Evolutionary conservation across 1,284 basidiomycete species (phyloP).

Genomic region (Bondarzewia mesenterica): DNA sequence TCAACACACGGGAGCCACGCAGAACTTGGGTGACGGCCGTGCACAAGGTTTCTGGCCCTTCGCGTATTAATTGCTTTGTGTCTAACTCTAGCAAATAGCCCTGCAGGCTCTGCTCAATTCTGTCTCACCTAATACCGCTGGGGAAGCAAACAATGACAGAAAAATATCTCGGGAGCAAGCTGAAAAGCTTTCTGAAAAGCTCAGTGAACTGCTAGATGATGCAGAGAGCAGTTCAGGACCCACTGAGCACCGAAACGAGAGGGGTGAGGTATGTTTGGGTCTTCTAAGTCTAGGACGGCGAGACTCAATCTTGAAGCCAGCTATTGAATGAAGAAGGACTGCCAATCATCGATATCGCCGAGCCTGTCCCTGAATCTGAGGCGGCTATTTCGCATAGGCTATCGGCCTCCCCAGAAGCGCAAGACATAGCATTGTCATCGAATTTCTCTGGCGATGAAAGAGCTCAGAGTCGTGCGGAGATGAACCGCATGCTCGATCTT

Average conservation of each 20-base stretch:
- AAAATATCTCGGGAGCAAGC: slow-evolving; percentile 42
- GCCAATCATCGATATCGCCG: slow-evolving; percentile 71
- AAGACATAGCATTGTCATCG: slow-evolving; percentile 37
- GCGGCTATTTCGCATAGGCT: slow-evolving; percentile 10
- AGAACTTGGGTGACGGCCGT: slow-evolving; percentile 20
- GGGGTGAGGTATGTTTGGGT: slow-evolving; percentile 48
- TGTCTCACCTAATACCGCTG: slow-evolving; percentile 28
- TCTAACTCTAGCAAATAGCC: slow-evolving; percentile 25
- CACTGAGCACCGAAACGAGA: slow-evolving; percentile 36
- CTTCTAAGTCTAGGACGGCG: neutral
- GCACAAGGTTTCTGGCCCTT: slow-evolving; percentile 20
- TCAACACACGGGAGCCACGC: too few species aligned
- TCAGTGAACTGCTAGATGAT: slow-evolving; percentile 52
- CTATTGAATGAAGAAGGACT: slow-evolving; percentile 68
- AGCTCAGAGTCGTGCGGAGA: slow-evolving; percentile 43
- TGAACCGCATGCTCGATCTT: slow-evolving; percentile 55
- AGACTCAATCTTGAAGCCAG: slow-evolving; percentile 25
- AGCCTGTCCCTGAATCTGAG: slow-evolving; percentile 32
- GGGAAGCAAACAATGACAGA: slow-evolving; percentile 13
- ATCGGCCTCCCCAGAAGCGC: slow-evolving; percentile 28
- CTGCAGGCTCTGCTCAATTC: slow-evolving; percentile 46
- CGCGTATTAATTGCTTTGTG: neutral
- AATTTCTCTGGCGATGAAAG: slow-evolving; percentile 39
- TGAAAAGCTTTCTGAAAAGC: slow-evolving; percentile 47
- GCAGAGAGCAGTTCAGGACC: slow-evolving; percentile 19